Conservation (phyloP, 768 basidiomycete genomes). For the Fomitopsis pulvina region DNA sequence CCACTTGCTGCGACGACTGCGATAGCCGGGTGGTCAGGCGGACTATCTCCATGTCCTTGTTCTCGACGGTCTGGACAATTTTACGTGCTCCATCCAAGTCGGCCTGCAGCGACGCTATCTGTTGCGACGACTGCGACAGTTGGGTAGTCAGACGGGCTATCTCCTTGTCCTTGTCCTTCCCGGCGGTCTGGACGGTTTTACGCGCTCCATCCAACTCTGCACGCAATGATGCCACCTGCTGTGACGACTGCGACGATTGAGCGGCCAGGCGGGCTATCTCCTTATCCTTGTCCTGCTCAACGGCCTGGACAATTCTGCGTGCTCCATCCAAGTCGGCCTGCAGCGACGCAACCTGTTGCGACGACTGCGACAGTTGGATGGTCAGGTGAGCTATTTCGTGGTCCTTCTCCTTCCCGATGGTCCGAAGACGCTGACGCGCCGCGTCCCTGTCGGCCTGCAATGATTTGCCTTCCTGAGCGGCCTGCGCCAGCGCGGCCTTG, state of each 20-base stretch:
- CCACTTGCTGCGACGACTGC: too few species aligned
- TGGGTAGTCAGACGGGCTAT: too few species aligned
- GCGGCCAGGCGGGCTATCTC: neutral
- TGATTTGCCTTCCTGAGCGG: neutral
- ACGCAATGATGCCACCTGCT: neutral
- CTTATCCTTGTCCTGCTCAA: neutral
- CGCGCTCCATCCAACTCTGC: neutral
- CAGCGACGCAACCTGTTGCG: neutral
- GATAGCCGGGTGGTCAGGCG: too few species aligned
- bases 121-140: too few species aligned
- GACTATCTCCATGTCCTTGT: too few species aligned
- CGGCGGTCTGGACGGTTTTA: too few species aligned
- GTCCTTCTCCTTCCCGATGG: neutral
- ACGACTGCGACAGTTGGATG: neutral
- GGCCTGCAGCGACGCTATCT: too few species aligned
- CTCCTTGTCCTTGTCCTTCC: too few species aligned
- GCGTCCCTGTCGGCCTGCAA: neutral
- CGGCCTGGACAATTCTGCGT: neutral
- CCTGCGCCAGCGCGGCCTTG: neutral
- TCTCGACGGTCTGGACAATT: too few species aligned
- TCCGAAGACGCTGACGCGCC: neutral
- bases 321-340: neutral
- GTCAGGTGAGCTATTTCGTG: neutral
- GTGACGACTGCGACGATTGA: neutral
- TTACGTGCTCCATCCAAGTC: too few species aligned